Evolutionary conservation across 345 rosid species (phyloP), one percentile per base, ranked within the genome.

Genomic region (Zanthoxylum bungeanum): DNA sequence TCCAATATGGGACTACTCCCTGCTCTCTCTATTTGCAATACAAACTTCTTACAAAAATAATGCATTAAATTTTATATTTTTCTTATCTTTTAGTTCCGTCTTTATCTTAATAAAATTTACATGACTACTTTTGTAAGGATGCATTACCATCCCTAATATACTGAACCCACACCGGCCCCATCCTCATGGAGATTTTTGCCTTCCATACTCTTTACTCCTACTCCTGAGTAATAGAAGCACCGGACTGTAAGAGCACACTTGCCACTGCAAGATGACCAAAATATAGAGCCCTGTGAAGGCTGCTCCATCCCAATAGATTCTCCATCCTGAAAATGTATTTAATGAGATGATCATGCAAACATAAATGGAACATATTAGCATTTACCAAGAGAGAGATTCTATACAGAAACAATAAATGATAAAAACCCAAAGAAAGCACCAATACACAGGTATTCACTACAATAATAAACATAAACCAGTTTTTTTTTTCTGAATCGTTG

Each of bases 301-400:
- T 87, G 81, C 93, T 92, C 96, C 99, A 95, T 62, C 98, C 99
- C 40, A n/a, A n/a, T n/a, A n/a, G 99, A 95, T 82, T 95, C 99
- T 78, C 99, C 99, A 83, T 95, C 99, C 99, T 92, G 84, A 81
- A 77, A 78, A 44, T 57, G 42, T 59, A 9, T n/a, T n/a, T 47
- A 34, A 30, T 34, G 37, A 36, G 53, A 60, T 30, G n/a, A 55
- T 46, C 61, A 77, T 25, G 25, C n/a, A 27, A 49, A 70, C 39
- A 63, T 44, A 34, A 33, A 37, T 4, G 12, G 42, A 11, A 55
- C n/a, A 28, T 14, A 19, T 47, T 52, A 49, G 77, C 34, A 46
- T 37, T 24, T 61, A 24, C 30, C 30, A 64, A 19, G 19, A 17
- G 33, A 40, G 27, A 60, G 25, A 60, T 52, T n/a, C n/a, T n/a